Evolutionary conservation across 768 basidiomycete genomes (phyloP), one percentile per base, ranked within the genome.

Genomic region (Tylopilus balloui): DNA sequence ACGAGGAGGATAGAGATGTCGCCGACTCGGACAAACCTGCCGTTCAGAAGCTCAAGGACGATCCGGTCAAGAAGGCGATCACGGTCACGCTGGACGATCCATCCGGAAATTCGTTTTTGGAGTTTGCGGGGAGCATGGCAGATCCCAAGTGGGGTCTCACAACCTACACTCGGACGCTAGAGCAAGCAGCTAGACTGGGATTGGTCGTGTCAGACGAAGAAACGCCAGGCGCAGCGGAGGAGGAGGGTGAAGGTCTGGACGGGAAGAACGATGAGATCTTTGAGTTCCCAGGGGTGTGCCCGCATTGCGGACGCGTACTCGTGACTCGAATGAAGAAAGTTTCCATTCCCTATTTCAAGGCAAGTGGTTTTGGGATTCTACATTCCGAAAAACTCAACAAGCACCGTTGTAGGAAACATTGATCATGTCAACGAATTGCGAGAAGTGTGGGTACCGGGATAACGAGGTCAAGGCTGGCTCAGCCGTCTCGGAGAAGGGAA

Each of bases 391-490:
- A 10, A 35, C 17, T 21, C 8, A 7, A 49, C 28, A 7, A 54
- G 24, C 20, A 35, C 19, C 15, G 8, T 36, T 27, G 13, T 38
- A 96, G 94, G 93, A 99, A 58, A 86, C 92, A 48, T 71, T 98
- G 46, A 95, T 98, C 70, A 97, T 97, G 93, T 95, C 95, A 20
- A 94, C 94, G 6, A 97, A 96, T 65, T 98, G 96, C 66, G 91
- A 93, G 50, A 69, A 72, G 44, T 99, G 96, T 67, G 96, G 96
- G 1, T 99, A 98, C 69, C 78, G 91, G 49, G 96, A 99, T 69
- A 98, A 94, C 61, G 96, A 99, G 71, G 88, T 99, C 61, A 99
- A 99, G 68, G 89, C 92, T 6, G 92, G 95, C 19, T 72, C 84
- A 2, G 93, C 94, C 1, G 90, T 97, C 49, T 90, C 95, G 3